Evolutionary conservation across 345 rosid species (phyloP).

Genomic region (Adansonia digitata): DNA sequence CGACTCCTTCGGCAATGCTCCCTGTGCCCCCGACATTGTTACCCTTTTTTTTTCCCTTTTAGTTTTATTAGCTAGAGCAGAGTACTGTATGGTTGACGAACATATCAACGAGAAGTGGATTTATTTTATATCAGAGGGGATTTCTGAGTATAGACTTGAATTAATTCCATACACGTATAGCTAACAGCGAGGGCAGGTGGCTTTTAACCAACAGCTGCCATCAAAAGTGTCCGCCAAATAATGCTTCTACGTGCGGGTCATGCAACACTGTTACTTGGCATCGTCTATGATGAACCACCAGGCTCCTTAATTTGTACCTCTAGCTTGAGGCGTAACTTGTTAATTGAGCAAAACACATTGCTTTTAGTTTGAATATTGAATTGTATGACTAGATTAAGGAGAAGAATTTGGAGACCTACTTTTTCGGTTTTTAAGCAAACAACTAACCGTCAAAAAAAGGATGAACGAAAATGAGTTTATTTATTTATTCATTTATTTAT

Average conservation of each 20-base stretch:
- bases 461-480: too few relatives aligned
- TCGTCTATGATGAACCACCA: background rate
- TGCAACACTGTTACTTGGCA: conserved; percentile 1
- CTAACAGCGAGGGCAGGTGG: background rate
- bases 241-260: background rate
- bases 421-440: too few relatives aligned
- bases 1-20: conserved; percentile 51
- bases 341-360: too few relatives aligned
- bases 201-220: background rate
- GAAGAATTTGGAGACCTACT: too few relatives aligned
- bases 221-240: background rate
- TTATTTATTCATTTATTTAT: too few relatives aligned
- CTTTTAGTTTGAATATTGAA: too few relatives aligned
- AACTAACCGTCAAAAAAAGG: too few relatives aligned
- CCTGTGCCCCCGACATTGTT: conserved; percentile 57
- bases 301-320: too few relatives aligned
- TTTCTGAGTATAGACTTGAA: background rate
- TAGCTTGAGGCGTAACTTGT: too few relatives aligned
- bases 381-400: too few relatives aligned
- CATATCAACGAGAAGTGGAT: background rate
- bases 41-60: background rate
- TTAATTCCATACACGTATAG: background rate
- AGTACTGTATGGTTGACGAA: background rate
- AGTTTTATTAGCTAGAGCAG: background rate
- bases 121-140: too few relatives aligned